A percentile compares a stretch with the other conserved stretches of the same genome.
Evolutionary conservation across 106 monocot species (phyloP).

Genomic region (Triglochin maritima): DNA sequence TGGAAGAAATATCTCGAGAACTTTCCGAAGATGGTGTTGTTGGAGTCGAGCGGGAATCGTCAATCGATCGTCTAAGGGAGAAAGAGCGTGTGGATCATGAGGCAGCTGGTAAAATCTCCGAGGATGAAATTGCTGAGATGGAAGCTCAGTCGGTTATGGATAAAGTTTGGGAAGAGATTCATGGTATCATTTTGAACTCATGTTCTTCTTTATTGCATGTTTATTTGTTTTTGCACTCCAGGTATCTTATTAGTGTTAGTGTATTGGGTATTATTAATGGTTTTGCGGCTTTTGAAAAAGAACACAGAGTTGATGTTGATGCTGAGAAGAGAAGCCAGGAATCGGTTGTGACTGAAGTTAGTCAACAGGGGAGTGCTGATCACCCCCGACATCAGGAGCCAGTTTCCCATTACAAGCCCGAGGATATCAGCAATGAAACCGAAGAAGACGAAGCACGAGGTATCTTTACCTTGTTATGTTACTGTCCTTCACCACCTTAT

Average conservation of each 20-base stretch:
- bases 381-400: background rate
- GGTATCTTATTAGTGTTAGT: background rate
- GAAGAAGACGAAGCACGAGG: background rate
- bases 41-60: background rate
- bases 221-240: background rate
- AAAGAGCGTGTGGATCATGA: too few relatives aligned
- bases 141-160: background rate
- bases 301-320: background rate
- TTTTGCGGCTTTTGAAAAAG: background rate
- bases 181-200: background rate
- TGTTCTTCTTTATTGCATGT: background rate
- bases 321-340: background rate
- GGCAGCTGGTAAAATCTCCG: background rate
- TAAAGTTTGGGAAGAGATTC: background rate
- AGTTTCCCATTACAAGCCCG: background rate
- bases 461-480: background rate
- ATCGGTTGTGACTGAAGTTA: too few relatives aligned
- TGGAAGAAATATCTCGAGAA: too few relatives aligned
- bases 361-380: background rate
- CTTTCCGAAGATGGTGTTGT: background rate
- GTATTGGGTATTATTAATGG: background rate
- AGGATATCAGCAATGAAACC: background rate
- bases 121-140: background rate
- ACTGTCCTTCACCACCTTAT: background rate
- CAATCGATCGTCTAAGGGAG: too few relatives aligned